Percentiles rank a stretch among this genome's conserved stretches.
Evolutionary conservation across 2,329 filamentous ascomycete species (phyloP).

Genomic region (Aureobasidium sp.): DNA sequence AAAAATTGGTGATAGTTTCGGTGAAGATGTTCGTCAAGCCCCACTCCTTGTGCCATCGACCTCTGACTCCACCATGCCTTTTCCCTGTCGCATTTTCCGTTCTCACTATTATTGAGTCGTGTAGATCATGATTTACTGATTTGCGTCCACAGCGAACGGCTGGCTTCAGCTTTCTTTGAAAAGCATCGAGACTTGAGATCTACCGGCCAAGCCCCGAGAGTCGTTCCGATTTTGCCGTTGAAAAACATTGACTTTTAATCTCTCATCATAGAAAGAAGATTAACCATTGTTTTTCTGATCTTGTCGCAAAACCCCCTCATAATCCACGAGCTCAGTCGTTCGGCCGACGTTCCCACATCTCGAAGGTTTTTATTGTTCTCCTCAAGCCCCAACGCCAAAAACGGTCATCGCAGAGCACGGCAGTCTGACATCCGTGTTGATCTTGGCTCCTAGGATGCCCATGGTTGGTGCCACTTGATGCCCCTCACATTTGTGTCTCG

Average conservation of each 20-base stretch:
- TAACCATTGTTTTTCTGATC: not conserved
- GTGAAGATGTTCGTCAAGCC: not conserved
- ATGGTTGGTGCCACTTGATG: too few species aligned
- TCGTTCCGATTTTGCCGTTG: constrained; percentile 5
- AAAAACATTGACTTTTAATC: not conserved
- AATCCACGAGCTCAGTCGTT: not conserved
- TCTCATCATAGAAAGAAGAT: not conserved
- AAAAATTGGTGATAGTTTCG: not conserved
- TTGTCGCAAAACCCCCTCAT: not conserved
- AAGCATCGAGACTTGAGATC: not conserved
- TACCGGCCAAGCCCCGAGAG: not conserved
- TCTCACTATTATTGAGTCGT: not conserved
- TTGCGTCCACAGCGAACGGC: not conserved
- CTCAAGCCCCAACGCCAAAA: not conserved
- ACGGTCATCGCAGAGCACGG: not conserved
- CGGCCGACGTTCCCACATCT: not conserved
- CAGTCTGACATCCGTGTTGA: not conserved
- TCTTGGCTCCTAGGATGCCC: not conserved
- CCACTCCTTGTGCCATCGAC: too few species aligned
- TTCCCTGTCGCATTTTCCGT: not conserved
- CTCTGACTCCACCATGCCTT: not conserved
- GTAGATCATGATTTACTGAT: not conserved
- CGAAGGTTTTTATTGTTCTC: not conserved
- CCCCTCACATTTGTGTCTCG: not conserved
- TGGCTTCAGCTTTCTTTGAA: not conserved